phyloP scores from a whole-genome alignment of 352 stramenopile species.

The Pythium monospermum region DNA sequence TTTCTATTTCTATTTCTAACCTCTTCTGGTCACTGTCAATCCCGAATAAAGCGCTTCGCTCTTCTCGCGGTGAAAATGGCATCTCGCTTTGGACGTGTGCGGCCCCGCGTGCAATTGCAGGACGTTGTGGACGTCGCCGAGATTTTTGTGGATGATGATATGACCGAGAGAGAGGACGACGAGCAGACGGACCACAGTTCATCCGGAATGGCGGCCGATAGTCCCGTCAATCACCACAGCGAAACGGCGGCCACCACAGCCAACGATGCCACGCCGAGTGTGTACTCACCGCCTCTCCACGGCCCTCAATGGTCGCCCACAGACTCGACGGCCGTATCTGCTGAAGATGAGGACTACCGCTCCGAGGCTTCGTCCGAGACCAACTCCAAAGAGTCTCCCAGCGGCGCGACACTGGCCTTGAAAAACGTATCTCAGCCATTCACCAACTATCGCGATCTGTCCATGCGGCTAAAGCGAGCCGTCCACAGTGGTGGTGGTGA shows the following conservation, averaged over 20 bases:
- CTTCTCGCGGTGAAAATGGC: conserved; percentile 2
- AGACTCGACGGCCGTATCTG: conserved; percentile 47
- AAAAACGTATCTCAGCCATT: conserved; percentile 43
- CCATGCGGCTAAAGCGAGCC: conserved; percentile 47
- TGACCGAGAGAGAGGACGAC: conserved; percentile 25
- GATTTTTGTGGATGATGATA: conserved; percentile 25
- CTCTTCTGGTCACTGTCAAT: too few species aligned
- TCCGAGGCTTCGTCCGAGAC: conserved; percentile 71
- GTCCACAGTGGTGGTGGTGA: conserved; percentile 25
- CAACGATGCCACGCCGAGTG: not conserved
- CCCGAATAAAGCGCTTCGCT: too few species aligned
- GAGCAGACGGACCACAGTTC: conserved; percentile 24
- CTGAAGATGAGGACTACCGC: conserved; percentile 74
- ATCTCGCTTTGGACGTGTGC: not conserved
- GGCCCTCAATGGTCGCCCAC: conserved; percentile 32
- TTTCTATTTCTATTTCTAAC: too few species aligned
- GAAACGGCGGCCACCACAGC: not conserved
- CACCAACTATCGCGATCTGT: conserved; percentile 64
- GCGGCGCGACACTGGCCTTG: conserved; percentile 6
- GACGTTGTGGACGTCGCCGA: conserved; percentile 2
- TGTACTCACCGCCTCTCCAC: conserved; percentile 16
- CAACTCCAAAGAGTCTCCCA: conserved; percentile 22
- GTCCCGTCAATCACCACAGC: conserved; percentile 6
- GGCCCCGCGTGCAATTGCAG: conserved; percentile 10
- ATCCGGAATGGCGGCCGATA: conserved; percentile 14